Base-by-base conservation (phyloP, 2,329 filamentous ascomycete species). In the Didymella pomorum region DNA sequence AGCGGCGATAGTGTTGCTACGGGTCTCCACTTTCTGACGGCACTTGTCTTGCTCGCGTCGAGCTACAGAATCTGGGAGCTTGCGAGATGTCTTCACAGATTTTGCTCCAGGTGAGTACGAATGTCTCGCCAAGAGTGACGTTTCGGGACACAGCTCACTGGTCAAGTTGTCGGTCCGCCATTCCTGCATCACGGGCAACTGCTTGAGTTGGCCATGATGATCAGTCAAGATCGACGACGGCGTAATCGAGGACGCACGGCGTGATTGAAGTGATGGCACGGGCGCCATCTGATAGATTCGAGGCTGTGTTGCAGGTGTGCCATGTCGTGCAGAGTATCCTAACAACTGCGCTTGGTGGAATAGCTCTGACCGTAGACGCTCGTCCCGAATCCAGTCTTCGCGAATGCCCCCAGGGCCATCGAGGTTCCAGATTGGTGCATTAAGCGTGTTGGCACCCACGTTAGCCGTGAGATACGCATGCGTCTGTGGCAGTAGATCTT, bases 101-200 rank as follows among this genome's bases (percentile, higher is more conserved):
- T 28, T 29, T 44, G 14, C 12, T 11, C 7, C 5, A 9, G 20
- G 14, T 53, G 11, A 53, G 29, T 20, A 31, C 23, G 47, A 3
- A 16, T 50, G 35, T 29, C 9, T 39, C 18, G 12, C 31, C 18
- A 16, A 10, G 8, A 16, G 33, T 12, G 14, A 48, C 6, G 1
- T 21, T 20, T 20, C 8, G 9, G 4, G 11, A 21, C 25, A 33
- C 10, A 23, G 28, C 35, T 18, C n/a, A 37, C 45, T 42, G 1
- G 35, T 6, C 25, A 55, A 18, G 25, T 54, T 59, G 21, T 57
- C 28, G 2, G 63, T 65, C 1, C 61, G 63, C 65, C 65, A 66
- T 47, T 66, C 44, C 16, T 69, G 61, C 5, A 61, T 43, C 1
- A 60, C 41, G 4, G 64, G 64, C 33, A 45, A 11, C 26, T 8